phyloP scores from a whole-genome alignment of 2,329 filamentous ascomycete genomes.

The Neopestalotiopsis sp. region DNA sequence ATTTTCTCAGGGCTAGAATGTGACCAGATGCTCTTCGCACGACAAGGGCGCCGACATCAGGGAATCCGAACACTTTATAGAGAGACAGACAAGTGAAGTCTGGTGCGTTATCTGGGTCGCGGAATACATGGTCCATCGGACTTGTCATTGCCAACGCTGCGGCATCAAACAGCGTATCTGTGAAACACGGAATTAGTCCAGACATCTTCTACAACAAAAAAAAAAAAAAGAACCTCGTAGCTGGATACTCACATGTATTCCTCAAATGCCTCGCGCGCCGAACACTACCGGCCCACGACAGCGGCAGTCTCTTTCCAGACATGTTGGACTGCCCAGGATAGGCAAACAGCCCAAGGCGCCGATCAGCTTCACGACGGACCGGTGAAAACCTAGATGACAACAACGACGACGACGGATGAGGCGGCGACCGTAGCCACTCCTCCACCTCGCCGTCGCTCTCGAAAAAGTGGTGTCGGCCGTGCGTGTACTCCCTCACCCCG shows the following conservation, averaged over 20 bases:
- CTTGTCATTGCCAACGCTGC: conserved; percentile 70
- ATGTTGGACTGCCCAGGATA: conserved; percentile 76
- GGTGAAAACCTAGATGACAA: conserved; percentile 23
- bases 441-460: conserved; percentile 58
- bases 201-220: not conserved
- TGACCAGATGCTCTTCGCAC: conserved; percentile 61
- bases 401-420: conserved; percentile 30
- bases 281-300: conserved; percentile 55
- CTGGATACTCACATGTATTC: conserved; percentile 39
- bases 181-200: conserved; percentile 20
- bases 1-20: conserved; percentile 59
- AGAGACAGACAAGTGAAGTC: conserved; percentile 68
- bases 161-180: conserved; percentile 61
- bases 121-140: conserved; percentile 57
- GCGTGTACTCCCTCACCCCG: conserved; percentile 70
- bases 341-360: conserved; percentile 55
- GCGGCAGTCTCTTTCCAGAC: conserved; percentile 66
- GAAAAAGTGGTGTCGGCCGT: conserved; percentile 62
- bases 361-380: not conserved
- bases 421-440: conserved; percentile 44
- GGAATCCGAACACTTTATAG: conserved; percentile 72
- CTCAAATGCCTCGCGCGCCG: conserved; percentile 39
- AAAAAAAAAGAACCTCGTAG: not conserved
- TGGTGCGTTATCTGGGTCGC: conserved; percentile 55
- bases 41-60: conserved; percentile 67